A percentile compares a stretch with the other conserved stretches of the same genome.
Evolutionary conservation across 176 grass and related monocot species (phyloP).

Genomic region (Triticum monococcum): DNA sequence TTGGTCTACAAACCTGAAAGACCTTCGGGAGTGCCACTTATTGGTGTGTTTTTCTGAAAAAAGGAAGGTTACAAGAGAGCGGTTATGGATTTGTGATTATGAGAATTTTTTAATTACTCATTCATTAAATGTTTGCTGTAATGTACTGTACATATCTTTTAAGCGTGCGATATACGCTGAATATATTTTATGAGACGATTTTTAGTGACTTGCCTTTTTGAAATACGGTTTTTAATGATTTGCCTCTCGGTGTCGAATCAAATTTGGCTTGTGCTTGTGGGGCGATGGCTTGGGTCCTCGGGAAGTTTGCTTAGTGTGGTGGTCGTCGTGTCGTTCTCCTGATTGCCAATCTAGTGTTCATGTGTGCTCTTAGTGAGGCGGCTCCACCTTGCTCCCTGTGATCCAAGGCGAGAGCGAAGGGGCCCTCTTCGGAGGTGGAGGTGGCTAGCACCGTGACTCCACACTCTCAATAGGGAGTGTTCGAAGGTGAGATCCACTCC

Average conservation of each 20-base stretch:
- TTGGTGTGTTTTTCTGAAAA: neutral
- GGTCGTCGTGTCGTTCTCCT: neutral
- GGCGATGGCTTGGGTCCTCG: neutral
- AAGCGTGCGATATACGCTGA: neutral
- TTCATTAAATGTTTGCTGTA: too few relatives aligned
- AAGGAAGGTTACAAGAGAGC: neutral
- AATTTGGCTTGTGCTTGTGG: neutral
- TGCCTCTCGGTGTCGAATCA: neutral
- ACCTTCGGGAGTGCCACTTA: too few relatives aligned
- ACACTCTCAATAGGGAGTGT: neutral
- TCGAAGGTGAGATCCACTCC: neutral
- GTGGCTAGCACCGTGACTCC: neutral
- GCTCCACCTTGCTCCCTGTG: neutral
- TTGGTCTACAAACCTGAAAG: neutral
- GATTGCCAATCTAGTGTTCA: neutral
- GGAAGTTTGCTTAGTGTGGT: neutral
- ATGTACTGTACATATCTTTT: too few relatives aligned
- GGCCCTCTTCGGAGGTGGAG: neutral
- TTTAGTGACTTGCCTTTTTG: neutral
- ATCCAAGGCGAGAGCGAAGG: neutral
- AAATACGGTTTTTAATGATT: neutral
- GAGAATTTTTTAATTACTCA: neutral
- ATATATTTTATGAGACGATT: neutral
- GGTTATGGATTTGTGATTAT: neutral
- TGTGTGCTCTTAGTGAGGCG: neutral